phyloP scores from a whole-genome alignment of 2,329 filamentous ascomycete species.

The Colletotrichum chlorophyti region DNA sequence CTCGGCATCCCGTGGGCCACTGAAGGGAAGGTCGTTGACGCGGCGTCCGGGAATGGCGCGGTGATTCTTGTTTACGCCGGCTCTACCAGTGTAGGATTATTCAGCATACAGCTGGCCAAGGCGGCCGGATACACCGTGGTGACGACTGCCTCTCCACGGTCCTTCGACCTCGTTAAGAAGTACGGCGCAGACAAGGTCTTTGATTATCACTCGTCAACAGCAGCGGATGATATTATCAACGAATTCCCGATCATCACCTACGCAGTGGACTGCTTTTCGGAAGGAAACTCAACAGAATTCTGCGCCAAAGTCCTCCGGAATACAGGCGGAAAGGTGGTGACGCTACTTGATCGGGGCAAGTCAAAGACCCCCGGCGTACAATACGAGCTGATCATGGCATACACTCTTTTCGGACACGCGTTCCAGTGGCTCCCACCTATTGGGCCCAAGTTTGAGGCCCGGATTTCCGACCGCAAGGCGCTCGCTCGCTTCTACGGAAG shows the following conservation, averaged over 20 bases:
- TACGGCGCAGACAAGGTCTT: conserved; percentile 54
- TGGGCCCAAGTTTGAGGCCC: conserved; percentile 38
- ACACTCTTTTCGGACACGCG: conserved; percentile 32
- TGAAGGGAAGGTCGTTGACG: neutral
- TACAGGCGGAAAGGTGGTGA: conserved; percentile 37
- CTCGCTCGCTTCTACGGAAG: conserved; percentile 32
- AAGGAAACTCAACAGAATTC: conserved; percentile 35
- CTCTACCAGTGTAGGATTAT: conserved; percentile 29
- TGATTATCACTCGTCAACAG: conserved; percentile 45
- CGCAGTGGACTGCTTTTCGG: conserved; percentile 40
- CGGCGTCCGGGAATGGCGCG: too few relatives aligned
- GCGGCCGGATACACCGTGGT: conserved; percentile 13
- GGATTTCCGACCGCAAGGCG: conserved; percentile 31
- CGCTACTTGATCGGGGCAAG: conserved; percentile 32
- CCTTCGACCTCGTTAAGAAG: conserved; percentile 45
- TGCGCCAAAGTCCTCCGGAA: conserved; percentile 33
- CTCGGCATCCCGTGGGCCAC: conserved; percentile 32
- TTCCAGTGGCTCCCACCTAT: conserved; percentile 37
- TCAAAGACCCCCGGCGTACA: conserved; percentile 30
- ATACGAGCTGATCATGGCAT: conserved; percentile 34
- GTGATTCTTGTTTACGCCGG: conserved; percentile 37
- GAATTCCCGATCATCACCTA: conserved; percentile 34
- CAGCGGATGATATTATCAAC: neutral
- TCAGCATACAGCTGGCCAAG: conserved; percentile 13
- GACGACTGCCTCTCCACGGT: conserved; percentile 32